A percentile compares a stretch with the other conserved stretches of the same genome.
Evolutionary conservation across 192 early-diverging fungal genomes (phyloP).

Genomic region (Coemansia sp.): DNA sequence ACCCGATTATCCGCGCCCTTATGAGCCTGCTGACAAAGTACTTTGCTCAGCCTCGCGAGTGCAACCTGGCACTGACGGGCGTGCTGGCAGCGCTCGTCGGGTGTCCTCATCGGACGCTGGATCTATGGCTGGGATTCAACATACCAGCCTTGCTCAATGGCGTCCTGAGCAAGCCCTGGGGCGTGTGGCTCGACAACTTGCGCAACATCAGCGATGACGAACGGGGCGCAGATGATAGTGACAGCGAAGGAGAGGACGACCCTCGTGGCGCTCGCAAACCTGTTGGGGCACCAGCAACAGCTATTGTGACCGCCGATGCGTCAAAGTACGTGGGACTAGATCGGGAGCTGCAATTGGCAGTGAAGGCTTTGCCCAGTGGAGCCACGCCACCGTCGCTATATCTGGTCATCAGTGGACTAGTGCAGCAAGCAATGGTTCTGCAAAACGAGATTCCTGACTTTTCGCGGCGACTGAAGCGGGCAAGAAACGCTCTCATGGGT

Average conservation of each 20-base stretch:
- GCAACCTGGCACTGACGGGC: conserved; percentile 91
- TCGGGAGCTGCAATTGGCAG: conserved; percentile 36
- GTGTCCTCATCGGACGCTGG: conserved; percentile 71
- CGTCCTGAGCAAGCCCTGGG: conserved; percentile 52
- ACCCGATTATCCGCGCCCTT: conserved; percentile 70
- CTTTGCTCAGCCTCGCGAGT: conserved; percentile 82
- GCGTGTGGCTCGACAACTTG: conserved; percentile 51
- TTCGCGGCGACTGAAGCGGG: conserved; percentile 46
- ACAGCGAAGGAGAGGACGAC: conserved; percentile 50
- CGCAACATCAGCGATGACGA: conserved; percentile 43
- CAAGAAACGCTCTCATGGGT: conserved; percentile 54
- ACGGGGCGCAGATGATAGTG: conserved; percentile 17
- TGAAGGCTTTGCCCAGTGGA: conserved; percentile 35
- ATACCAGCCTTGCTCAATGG: conserved; percentile 38
- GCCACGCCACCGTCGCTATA: conserved; percentile 51
- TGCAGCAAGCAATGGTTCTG: conserved; percentile 48
- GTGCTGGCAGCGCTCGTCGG: conserved; percentile 82
- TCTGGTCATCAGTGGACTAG: conserved; percentile 47
- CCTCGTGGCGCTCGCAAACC: conserved; percentile 19
- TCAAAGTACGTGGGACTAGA: conserved; percentile 42
- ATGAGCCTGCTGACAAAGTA: conserved; percentile 72
- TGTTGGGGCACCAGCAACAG: conserved; percentile 48
- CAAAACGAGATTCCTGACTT: conserved; percentile 54
- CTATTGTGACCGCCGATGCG: conserved; percentile 38
- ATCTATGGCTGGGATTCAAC: conserved; percentile 68